Conservation (phyloP, 768 basidiomycete species). For the Cystofilobasidium capitatum region DNA sequence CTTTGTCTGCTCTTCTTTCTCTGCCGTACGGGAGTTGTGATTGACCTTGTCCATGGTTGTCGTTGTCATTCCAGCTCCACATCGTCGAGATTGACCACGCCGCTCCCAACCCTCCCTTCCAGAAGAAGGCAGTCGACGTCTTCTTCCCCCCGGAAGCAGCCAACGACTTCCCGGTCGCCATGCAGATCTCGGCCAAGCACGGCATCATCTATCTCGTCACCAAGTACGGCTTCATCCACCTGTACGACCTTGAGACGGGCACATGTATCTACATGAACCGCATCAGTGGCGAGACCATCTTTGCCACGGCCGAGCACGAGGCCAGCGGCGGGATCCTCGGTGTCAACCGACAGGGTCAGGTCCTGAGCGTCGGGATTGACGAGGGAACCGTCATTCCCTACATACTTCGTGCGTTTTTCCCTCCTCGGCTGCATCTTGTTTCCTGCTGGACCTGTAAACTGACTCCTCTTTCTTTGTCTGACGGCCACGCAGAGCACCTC, state of each 20-base stretch:
- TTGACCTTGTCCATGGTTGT: not conserved
- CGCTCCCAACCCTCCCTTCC: conserved; percentile 81
- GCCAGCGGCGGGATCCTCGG: conserved; percentile 90
- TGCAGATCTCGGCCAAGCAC: conserved; percentile 96
- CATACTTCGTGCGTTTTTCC: conserved; percentile 52
- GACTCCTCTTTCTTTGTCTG: no score
- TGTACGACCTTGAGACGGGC: conserved; percentile 95
- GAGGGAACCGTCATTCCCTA: conserved; percentile 94
- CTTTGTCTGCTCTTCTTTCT: conserved; percentile 14
- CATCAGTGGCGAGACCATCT: conserved; percentile 98
- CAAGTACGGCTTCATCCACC: conserved; percentile 97
- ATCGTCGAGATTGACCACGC: conserved; percentile 96
- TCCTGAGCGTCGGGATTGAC: conserved; percentile 91
- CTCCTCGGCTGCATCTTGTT: not conserved
- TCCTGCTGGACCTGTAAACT: not conserved
- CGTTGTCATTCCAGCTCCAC: conserved; percentile 58
- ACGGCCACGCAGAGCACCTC: conserved; percentile 48
- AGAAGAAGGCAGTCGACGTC: conserved; percentile 95
- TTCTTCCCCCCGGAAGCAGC: conserved; percentile 98
- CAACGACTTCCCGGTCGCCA: conserved; percentile 97
- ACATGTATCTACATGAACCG: conserved; percentile 99
- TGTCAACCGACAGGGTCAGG: conserved; percentile 99
- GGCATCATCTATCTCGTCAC: conserved; percentile 96
- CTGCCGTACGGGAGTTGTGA: not conserved
- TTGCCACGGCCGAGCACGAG: conserved; percentile 95